Evolutionary conservation across 1,284 basidiomycete genomes (phyloP).

Genomic region (Meripilus lineatus): DNA sequence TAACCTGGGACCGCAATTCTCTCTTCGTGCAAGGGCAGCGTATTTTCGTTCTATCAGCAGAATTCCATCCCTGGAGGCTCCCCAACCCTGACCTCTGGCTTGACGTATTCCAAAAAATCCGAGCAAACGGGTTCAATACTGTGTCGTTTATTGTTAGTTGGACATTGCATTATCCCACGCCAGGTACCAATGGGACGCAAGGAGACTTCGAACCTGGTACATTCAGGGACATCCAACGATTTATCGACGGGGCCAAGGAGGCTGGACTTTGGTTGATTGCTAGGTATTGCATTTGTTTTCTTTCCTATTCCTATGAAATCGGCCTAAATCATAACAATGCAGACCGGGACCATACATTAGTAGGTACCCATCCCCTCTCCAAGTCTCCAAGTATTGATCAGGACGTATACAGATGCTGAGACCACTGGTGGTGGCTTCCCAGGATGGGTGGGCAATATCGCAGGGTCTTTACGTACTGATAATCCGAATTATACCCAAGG

Average conservation of each 20-base stretch:
- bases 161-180: conserved; percentile 43
- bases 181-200: conserved; percentile 39
- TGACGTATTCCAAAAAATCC: conserved; percentile 55
- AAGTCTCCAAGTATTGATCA: too few relatives aligned
- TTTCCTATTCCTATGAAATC: neutral
- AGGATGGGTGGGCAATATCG: conserved; percentile 46
- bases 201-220: conserved; percentile 45
- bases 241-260: conserved; percentile 45
- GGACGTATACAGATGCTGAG: conserved; percentile 38
- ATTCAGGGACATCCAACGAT: conserved; percentile 46
- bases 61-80: conserved; percentile 44
- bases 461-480: conserved; percentile 43
- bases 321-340: conserved; percentile 7
- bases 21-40: conserved; percentile 45
- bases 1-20: conserved; percentile 50
- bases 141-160: conserved; percentile 49
- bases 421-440: conserved; percentile 57
- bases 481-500: conserved; percentile 42
- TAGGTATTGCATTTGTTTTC: conserved; percentile 23
- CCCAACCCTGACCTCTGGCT: conserved; percentile 48
- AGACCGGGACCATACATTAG: conserved; percentile 50
- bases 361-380: conserved; percentile 22
- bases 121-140: conserved; percentile 56
- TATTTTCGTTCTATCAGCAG: conserved; percentile 45
- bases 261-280: conserved; percentile 53